A percentile compares a stretch with the other conserved stretches of the same genome.
These are phyloP conservation scores for Agaricus blazei DNA, from an alignment of 768 basidiomycete species.

Conservation along the genomic window DNA sequence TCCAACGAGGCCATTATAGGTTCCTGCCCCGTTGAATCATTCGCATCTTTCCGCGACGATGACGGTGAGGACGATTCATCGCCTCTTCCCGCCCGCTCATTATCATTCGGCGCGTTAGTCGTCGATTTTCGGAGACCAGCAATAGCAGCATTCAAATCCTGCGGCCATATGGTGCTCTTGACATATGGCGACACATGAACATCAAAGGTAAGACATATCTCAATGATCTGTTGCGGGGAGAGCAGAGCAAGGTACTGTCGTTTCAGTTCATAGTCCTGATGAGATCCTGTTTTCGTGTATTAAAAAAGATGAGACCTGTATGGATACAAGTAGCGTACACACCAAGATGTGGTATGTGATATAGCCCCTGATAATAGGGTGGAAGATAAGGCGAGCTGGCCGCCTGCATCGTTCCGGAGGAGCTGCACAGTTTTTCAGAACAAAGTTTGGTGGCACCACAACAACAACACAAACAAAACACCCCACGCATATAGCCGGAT, in stretches of 20 bases:
- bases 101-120: constrained; percentile 13
- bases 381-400: constrained; percentile 33
- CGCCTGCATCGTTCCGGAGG: constrained; percentile 56
- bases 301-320: constrained; percentile 13
- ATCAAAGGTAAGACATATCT: constrained; percentile 72
- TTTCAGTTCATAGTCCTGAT: constrained; percentile 57
- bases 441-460: constrained; percentile 43
- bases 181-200: constrained; percentile 61
- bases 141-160: constrained; percentile 62
- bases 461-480: constrained; percentile 10
- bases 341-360: constrained; percentile 28
- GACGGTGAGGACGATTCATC: neutral
- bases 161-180: constrained; percentile 68
- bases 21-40: neutral
- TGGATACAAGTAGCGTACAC: constrained; percentile 12
- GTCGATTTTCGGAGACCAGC: constrained; percentile 39
- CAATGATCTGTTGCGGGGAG: constrained; percentile 67
- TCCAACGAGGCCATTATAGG: constrained; percentile 5
- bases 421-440: constrained; percentile 70
- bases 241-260: constrained; percentile 67
- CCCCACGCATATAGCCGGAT: constrained; percentile 8
- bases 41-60: too few relatives aligned
- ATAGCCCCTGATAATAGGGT: constrained; percentile 31
- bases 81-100: constrained; percentile 5
- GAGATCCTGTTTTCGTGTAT: constrained; percentile 18